Base-by-base conservation (phyloP, 495 filamentous ascomycete species). In the Xeromyces bisporus region DNA sequence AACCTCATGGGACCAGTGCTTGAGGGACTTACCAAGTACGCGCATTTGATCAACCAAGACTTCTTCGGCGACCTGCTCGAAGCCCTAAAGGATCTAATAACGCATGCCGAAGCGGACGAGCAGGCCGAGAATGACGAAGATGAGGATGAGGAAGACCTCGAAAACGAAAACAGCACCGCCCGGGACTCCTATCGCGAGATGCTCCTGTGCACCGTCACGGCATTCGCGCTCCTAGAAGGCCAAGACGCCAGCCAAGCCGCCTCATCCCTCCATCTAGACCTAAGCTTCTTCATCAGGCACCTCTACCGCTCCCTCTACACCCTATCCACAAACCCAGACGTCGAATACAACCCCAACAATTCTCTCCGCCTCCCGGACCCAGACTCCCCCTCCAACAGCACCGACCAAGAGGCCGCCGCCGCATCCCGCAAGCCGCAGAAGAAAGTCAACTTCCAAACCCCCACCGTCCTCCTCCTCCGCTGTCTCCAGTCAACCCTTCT, bases 11-110 rank as follows among this genome's bases (percentile, higher is more conserved):
- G 87, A 5, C 83, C 85, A 18, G 86, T 93, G 0, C 62, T 89
- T 3, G 84, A 97, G 51, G 89, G 89, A 29, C 60, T 97, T 16
- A 86, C 86, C 29, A 76, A 75, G 50, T 96, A 93, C 51, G 75
- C 85, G 11, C 89, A 93, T 48, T 62, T 97, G 11, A 94, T 97
- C 62, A 97, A 97, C 58, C 79, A 94, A 45, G 77, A 96, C 47
- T 93, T 96, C 62, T 97, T 97, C 50, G 89, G 89, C 13, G 89
- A 94, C 50, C 60, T 97, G 21, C 72, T 97, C 12, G 91, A 94
- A 46, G 85, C 82, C 6, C 61, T 97, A 16, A 89, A 89, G 49
- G 91, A 94, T 34, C 66, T 97, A 8, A 86, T 94, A 40, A 64
- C 63, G 7, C 66, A 80, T 35, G 72, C 74, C 30, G 72, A 79